Conservation (phyloP, 345 rosid genomes). For the Eucalyptus regnans region DNA sequence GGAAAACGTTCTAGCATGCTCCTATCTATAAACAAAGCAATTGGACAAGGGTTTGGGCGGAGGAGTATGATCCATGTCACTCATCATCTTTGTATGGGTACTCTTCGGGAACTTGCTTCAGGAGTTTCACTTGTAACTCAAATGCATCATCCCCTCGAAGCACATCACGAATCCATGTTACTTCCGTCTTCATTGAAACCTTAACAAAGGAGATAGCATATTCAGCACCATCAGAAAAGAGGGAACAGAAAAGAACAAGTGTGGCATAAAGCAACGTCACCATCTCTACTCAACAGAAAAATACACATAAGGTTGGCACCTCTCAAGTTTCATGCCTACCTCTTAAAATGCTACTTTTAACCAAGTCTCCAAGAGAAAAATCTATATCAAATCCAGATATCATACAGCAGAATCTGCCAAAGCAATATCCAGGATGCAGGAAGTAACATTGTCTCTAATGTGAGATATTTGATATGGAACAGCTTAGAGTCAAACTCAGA, state of each 20-base stretch:
- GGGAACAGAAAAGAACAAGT: neutral
- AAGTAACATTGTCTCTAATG: neutral
- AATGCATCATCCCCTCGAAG: slow-evolving; percentile 85
- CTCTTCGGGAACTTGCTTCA: slow-evolving; percentile 88
- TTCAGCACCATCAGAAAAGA: neutral
- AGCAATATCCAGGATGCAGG: neutral
- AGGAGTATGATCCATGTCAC: neutral
- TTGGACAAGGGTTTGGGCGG: neutral
- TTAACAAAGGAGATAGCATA: neutral
- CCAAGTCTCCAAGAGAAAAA: neutral
- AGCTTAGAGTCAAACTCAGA: neutral
- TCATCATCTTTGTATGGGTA: slow-evolving; percentile 98
- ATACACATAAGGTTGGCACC: neutral
- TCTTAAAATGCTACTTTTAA: neutral
- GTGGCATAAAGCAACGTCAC: neutral
- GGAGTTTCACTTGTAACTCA: slow-evolving; percentile 84
- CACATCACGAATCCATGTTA: slow-evolving; percentile 76
- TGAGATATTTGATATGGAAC: neutral
- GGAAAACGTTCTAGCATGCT: neutral
- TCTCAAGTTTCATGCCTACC: neutral
- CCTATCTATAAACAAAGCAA: neutral
- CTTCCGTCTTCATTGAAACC: slow-evolving; percentile 99
- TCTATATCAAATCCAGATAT: neutral
- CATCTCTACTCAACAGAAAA: neutral
- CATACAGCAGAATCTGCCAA: neutral